phyloP scores from a whole-genome alignment of 495 filamentous ascomycete genomes.

The Podospora pseudoanserina region DNA sequence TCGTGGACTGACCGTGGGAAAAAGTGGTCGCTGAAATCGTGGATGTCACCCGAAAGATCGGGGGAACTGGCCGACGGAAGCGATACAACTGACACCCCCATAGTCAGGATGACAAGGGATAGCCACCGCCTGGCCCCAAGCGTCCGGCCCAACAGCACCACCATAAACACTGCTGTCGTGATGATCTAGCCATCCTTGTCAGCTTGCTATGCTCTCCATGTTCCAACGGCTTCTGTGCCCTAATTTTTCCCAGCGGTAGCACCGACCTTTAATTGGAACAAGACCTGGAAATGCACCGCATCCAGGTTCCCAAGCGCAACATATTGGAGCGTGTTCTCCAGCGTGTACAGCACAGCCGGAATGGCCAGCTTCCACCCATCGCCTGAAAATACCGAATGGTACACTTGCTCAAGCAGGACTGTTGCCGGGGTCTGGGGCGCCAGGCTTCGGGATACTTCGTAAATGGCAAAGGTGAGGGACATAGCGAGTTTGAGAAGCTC shows the following conservation, averaged over 20 bases:
- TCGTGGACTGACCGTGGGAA: slow-evolving; percentile 71
- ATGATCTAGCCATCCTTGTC: slow-evolving; percentile 53
- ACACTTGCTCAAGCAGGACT: slow-evolving; percentile 75
- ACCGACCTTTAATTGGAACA: slow-evolving; percentile 76
- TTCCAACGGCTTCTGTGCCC: no score
- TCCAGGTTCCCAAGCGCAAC: slow-evolving; percentile 87
- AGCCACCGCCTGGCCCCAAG: slow-evolving; percentile 72
- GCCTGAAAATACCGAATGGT: slow-evolving; percentile 75
- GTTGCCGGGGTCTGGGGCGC: slow-evolving; percentile 74
- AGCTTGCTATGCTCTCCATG: background rate
- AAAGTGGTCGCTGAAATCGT: slow-evolving; percentile 58
- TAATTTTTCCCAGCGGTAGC: no score
- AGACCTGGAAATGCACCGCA: slow-evolving; percentile 85
- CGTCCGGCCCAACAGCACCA: slow-evolving; percentile 66
- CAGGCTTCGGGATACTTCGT: slow-evolving; percentile 73
- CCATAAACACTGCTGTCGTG: slow-evolving; percentile 83
- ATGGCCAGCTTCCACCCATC: slow-evolving; percentile 96
- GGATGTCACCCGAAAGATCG: slow-evolving; percentile 44
- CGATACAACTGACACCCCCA: slow-evolving; percentile 85
- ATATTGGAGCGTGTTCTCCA: slow-evolving; percentile 91
- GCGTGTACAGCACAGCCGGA: slow-evolving; percentile 80
- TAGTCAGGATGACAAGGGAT: slow-evolving; percentile 70
- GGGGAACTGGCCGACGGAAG: slow-evolving; percentile 57
- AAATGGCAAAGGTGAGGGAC: slow-evolving; percentile 78
- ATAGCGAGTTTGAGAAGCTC: slow-evolving; percentile 88